Evolutionary conservation across 306 rosid species (phyloP), one percentile per base, ranked within the genome.

Genomic region (Elaeagnus macrophylla): DNA sequence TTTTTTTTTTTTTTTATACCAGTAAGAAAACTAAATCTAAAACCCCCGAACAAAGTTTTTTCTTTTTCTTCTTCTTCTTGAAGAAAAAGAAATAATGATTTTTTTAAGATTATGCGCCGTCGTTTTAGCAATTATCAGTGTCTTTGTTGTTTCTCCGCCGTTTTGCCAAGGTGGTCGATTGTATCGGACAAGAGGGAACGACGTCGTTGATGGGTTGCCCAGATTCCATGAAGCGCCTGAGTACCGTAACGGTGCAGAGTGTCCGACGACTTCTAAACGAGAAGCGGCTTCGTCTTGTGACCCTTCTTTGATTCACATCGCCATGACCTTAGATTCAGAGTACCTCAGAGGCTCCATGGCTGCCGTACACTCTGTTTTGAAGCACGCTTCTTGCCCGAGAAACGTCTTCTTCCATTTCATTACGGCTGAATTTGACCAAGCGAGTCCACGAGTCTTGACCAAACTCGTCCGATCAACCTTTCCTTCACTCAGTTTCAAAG

Each of bases 271-370:
- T n/a, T 0, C 19, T 10, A 48, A 53, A 54, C 19, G 55, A 1
- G 67, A 60, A 19, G 48, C 55, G 11, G 50, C 42, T 0, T 70
- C 77, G 0, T 74, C 86, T 0, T 83, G 95, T 16, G 93, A 91
- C 77, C 76, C 85, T 0, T 80, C 95, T 0, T 20, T 91, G 16
- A 87, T 87, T 17, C 99, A 91, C 77, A 70, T 91, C 49, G 99
- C 94, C 52, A 84, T 87, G 95, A 91, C 99, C 1, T 69, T 91
- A 10, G 99, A 91, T 39, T 81, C 89, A 1, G 96, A 87, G 20
- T 91, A 91, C 37, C 78, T 91, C 1, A 77, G 99, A 0, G 99
- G 99, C 56, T 82, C 95, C 36, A 75, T 91, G 51, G 99, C 99
- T 16, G 95, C 96, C 42, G 84, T 82, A 3, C 96, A 91, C 65